Evolutionary conservation across 2,329 filamentous ascomycete genomes (phyloP).

Genomic region (Anthostomella pinea): DNA sequence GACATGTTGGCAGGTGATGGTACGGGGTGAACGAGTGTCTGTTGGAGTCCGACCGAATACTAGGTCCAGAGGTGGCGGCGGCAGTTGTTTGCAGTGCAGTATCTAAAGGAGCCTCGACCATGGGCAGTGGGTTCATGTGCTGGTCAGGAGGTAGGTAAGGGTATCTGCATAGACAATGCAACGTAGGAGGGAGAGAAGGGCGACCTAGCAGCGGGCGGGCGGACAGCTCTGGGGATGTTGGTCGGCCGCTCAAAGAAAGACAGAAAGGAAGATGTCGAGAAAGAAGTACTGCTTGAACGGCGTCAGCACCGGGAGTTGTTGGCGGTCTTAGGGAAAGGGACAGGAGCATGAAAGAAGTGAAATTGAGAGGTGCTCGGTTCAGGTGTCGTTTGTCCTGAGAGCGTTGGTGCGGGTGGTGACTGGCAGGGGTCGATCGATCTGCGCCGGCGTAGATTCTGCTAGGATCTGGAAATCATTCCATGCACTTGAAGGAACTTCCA

Average conservation of each 20-base stretch:
- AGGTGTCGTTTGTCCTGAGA: too few relatives aligned
- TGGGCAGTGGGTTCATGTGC: slow-evolving; percentile 3
- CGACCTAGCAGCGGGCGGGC: slow-evolving; percentile 5
- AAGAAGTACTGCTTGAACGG: too few relatives aligned
- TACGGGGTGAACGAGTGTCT: neutral
- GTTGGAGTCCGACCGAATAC: slow-evolving; percentile 1
- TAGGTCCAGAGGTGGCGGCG: slow-evolving; percentile 3
- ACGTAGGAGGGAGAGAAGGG: slow-evolving; percentile 11
- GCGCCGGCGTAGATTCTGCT: too few relatives aligned
- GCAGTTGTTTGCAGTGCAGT: slow-evolving; percentile 6
- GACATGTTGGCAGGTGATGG: slow-evolving; percentile 27
- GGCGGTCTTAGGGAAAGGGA: neutral
- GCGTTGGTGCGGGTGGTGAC: too few relatives aligned
- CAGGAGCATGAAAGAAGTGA: slow-evolving; percentile 8
- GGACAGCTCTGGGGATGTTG: slow-evolving; percentile 2
- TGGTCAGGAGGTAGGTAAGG: slow-evolving; percentile 2
- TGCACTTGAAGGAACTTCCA: too few relatives aligned
- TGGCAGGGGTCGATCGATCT: too few relatives aligned
- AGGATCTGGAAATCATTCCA: too few relatives aligned
- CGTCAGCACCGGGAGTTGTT: too few relatives aligned
- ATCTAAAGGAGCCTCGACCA: slow-evolving; percentile 12
- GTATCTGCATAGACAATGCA: slow-evolving; percentile 13
- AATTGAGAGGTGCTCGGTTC: too few relatives aligned
- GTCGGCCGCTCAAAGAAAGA: slow-evolving; percentile 3
- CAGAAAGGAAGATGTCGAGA: neutral